Evolutionary conservation across 192 early-diverging fungal genomes (phyloP).

Genomic region (Lunasporangiospora selenospora): DNA sequence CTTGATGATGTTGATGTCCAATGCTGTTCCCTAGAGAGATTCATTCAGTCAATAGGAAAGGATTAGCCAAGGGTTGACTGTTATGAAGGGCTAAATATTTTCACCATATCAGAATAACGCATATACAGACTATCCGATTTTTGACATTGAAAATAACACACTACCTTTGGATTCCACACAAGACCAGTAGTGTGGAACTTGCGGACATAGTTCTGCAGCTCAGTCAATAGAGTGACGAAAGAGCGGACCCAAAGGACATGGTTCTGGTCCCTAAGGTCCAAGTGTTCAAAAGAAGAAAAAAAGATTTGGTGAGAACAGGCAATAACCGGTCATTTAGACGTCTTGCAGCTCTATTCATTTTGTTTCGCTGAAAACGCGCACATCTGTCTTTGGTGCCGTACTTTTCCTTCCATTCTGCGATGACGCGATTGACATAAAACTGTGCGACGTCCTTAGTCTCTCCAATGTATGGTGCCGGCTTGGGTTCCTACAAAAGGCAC

Average conservation of each 20-base stretch:
- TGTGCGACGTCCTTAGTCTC: conserved; percentile 93
- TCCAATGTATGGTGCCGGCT: conserved; percentile 85
- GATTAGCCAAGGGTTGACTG: too few species aligned
- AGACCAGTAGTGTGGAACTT: conserved; percentile 88
- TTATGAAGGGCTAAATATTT: too few species aligned
- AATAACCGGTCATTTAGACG: too few species aligned
- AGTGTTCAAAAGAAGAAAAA: too few species aligned
- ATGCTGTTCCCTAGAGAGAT: conserved; percentile 23
- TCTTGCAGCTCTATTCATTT: background rate
- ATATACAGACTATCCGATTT: background rate
- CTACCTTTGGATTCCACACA: conserved; percentile 87
- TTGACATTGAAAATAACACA: background rate
- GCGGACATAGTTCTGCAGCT: conserved; percentile 88
- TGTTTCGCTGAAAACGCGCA: background rate
- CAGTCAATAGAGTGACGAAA: conserved; percentile 72
- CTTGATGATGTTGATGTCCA: conserved; percentile 33
- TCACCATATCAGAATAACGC: too few species aligned
- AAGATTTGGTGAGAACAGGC: too few species aligned
- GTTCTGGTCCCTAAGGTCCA: conserved; percentile 75
- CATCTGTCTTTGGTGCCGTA: conserved; percentile 38
- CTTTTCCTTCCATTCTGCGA: conserved; percentile 91
- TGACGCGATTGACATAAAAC: conserved; percentile 92
- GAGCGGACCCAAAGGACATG: conserved; percentile 89
- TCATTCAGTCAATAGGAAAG: too few species aligned
- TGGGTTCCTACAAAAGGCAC: conserved; percentile 65